Conservation (phyloP, 2,329 filamentous ascomycete species). For the Sordariomycetes sp. region DNA sequence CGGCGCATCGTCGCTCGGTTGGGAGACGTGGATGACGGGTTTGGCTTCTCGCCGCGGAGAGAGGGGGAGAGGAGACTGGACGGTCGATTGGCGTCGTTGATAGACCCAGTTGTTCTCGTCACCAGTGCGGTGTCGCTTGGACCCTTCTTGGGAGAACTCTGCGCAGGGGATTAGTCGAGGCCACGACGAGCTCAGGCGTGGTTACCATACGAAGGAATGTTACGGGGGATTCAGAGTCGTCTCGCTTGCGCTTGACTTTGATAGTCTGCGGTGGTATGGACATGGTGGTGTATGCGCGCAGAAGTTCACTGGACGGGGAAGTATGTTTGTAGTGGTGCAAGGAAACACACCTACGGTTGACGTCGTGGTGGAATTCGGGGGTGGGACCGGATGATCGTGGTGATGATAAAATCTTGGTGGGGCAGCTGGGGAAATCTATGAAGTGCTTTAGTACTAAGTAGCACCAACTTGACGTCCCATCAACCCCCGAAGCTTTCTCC, state of each 20-base stretch:
- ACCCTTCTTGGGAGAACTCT: slow-evolving; percentile 40
- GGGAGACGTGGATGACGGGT: slow-evolving; percentile 40
- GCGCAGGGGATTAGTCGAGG: slow-evolving; percentile 8
- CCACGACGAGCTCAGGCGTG: slow-evolving; percentile 4
- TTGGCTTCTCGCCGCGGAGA: slow-evolving; percentile 11
- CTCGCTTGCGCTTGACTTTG: slow-evolving; percentile 52
- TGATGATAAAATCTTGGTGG: no score
- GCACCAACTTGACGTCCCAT: no score
- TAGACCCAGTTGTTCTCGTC: slow-evolving; percentile 49
- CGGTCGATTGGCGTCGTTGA: slow-evolving; percentile 32
- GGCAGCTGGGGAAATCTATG: no score
- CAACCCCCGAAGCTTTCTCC: no score
- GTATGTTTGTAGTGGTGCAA: no score
- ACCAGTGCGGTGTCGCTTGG: slow-evolving; percentile 43
- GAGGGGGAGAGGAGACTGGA: not conserved
- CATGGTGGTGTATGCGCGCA: slow-evolving; percentile 35
- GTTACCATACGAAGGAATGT: slow-evolving; percentile 43
- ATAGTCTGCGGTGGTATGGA: slow-evolving; percentile 50
- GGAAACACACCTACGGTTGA: no score
- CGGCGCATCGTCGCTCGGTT: not conserved
- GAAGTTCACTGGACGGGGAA: no score
- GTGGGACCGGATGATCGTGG: no score
- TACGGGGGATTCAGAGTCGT: slow-evolving; percentile 42
- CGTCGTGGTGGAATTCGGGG: no score
- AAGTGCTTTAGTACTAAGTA: no score